Percentiles rank a stretch among this genome's conserved stretches.
phyloP scores from a whole-genome alignment of 1,284 basidiomycete species.

The Leccinum laetum region DNA sequence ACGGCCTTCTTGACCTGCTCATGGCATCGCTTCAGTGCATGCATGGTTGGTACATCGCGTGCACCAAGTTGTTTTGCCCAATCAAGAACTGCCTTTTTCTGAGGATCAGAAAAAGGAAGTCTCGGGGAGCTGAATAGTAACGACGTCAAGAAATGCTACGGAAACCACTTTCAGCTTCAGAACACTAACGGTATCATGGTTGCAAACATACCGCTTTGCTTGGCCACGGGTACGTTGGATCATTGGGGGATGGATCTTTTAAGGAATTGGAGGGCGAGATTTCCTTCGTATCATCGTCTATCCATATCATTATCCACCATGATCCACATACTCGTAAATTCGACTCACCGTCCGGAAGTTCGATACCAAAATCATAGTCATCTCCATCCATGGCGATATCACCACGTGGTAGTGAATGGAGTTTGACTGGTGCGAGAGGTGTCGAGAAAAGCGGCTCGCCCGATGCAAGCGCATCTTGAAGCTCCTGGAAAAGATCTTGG shows the following conservation, averaged over 20 bases:
- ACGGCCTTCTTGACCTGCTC: background rate
- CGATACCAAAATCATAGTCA: background rate
- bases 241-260: background rate
- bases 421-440: background rate
- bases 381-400: background rate
- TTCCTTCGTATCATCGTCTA: background rate
- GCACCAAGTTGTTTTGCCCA: conserved; percentile 11
- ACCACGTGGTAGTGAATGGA: background rate
- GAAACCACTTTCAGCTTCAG: background rate
- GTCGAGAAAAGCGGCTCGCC: background rate
- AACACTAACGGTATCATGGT: background rate
- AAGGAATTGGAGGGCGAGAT: background rate
- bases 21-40: background rate
- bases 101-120: conserved; percentile 3
- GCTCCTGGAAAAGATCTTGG: background rate
- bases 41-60: background rate
- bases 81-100: conserved; percentile 6
- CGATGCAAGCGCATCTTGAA: background rate
- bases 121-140: conserved; percentile 4
- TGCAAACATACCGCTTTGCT: background rate
- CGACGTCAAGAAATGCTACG: background rate
- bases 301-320: background rate
- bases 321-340: background rate
- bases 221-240: conserved; percentile 3
- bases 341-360: background rate